phyloP scores from a whole-genome alignment of 1,139 yeast species.

The Blastobotrys capitulatus region DNA sequence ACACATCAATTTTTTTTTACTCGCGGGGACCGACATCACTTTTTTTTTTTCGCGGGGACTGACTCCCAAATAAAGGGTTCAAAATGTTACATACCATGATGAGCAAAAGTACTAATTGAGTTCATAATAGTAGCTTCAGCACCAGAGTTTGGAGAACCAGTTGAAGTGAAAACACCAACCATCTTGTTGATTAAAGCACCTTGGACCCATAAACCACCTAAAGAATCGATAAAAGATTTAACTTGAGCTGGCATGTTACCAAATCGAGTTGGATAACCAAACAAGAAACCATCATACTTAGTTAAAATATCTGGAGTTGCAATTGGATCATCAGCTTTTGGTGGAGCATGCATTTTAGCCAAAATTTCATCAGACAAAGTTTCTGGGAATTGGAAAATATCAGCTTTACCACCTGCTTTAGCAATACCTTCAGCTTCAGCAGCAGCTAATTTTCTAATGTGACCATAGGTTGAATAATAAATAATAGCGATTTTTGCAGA shows the following conservation, averaged over 20 bases:
- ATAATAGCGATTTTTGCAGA: slow-evolving; percentile 61
- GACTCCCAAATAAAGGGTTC: too few relatives aligned
- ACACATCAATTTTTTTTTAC: too few relatives aligned
- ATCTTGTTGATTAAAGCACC: slow-evolving; percentile 73
- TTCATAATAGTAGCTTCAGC: slow-evolving; percentile 68
- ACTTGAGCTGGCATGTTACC: slow-evolving; percentile 81
- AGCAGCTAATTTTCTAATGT: slow-evolving; percentile 62
- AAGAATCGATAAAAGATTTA: slow-evolving; percentile 75
- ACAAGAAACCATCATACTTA: slow-evolving; percentile 67
- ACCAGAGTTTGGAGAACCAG: slow-evolving; percentile 84
- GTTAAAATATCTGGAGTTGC: slow-evolving; percentile 48
- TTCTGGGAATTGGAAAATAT: slow-evolving; percentile 68
- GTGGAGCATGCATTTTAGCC: slow-evolving; percentile 57
- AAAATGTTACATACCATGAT: slow-evolving; percentile 48
- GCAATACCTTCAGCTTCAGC: slow-evolving; percentile 66
- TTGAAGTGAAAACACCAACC: slow-evolving; percentile 70
- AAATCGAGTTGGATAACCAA: slow-evolving; percentile 80
- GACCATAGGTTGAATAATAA: slow-evolving; percentile 80
- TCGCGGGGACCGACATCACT: too few relatives aligned
- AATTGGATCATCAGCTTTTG: slow-evolving; percentile 58
- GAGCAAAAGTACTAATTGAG: slow-evolving; percentile 61
- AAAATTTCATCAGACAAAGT: slow-evolving; percentile 65
- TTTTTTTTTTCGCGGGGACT: too few relatives aligned
- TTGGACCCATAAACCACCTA: slow-evolving; percentile 77
- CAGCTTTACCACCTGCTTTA: slow-evolving; percentile 68